Evolutionary conservation across 306 rosid species (phyloP).

Genomic region (Trifolium dubium): DNA sequence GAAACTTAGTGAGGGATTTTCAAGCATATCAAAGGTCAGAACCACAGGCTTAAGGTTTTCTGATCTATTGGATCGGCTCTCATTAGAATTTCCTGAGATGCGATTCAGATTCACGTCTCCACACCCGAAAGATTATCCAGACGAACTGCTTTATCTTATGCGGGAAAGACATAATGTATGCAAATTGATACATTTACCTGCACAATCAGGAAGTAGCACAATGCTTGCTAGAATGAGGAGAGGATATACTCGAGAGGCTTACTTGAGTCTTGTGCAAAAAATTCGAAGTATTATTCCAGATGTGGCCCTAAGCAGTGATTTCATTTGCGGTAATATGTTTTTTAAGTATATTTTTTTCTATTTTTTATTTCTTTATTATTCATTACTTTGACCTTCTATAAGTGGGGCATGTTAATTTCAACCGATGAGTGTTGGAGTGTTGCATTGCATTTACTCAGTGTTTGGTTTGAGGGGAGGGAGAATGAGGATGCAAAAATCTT

Average conservation of each 20-base stretch:
- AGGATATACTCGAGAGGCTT: conserved; percentile 92
- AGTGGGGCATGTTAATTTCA: conserved; percentile 32
- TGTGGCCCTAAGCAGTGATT: conserved; percentile 92
- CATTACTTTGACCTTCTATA: conserved; percentile 25
- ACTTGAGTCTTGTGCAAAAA: conserved; percentile 88
- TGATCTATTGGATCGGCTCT: conserved; percentile 86
- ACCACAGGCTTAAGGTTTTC: conserved; percentile 88
- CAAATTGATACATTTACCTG: conserved; percentile 86
- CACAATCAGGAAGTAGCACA: conserved; percentile 76
- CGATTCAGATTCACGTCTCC: conserved; percentile 99
- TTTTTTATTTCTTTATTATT: conserved; percentile 6
- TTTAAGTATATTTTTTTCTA: conserved; percentile 21
- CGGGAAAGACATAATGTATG: conserved; percentile 87
- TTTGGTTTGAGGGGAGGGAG: conserved; percentile 1
- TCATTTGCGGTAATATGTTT: conserved; percentile 75
- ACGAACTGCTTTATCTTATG: conserved; percentile 85
- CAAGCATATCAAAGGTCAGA: conserved; percentile 74
- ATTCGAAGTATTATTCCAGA: conserved; percentile 79
- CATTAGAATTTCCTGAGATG: conserved; percentile 88
- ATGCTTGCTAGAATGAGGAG: conserved; percentile 95
- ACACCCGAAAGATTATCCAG: conserved; percentile 96
- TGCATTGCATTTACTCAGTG: background rate
- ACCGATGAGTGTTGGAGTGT: background rate
- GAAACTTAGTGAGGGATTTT: conserved; percentile 92
- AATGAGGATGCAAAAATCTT: background rate